Percentiles rank a stretch among this genome's conserved stretches.
phyloP scores from a whole-genome alignment of 2,329 filamentous ascomycete genomes.

The Venturia nashicola region DNA sequence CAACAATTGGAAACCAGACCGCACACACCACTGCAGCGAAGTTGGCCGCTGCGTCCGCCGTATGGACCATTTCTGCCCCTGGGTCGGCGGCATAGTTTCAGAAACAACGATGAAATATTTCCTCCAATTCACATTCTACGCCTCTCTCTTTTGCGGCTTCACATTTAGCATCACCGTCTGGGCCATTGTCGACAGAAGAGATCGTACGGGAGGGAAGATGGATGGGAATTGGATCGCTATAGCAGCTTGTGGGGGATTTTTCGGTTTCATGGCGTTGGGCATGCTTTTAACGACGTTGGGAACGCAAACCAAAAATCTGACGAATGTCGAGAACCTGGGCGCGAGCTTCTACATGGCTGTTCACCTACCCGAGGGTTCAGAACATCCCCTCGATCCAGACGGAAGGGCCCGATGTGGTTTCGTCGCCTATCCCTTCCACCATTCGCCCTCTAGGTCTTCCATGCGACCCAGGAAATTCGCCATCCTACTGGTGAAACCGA shows the following conservation, averaged over 20 bases:
- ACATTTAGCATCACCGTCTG: conserved; percentile 2
- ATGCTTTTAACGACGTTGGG: conserved; percentile 66
- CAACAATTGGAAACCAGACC: conserved; percentile 76
- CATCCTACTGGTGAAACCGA: conserved; percentile 58
- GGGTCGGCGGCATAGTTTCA: conserved; percentile 83
- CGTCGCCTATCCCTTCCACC: conserved; percentile 4
- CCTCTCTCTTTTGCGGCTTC: conserved; percentile 4
- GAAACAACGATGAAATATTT: conserved; percentile 89
- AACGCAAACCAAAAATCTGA: conserved; percentile 61
- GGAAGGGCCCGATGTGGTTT: background rate
- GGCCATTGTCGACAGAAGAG: background rate
- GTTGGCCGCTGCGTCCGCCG: conserved; percentile 70
- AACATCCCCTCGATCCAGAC: background rate
- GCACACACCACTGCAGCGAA: conserved; percentile 77
- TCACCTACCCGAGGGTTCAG: background rate
- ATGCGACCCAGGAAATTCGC: conserved; percentile 48
- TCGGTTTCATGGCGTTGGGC: conserved; percentile 35
- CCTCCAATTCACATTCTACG: conserved; percentile 55
- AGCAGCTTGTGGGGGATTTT: background rate
- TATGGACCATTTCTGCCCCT: conserved; percentile 95
- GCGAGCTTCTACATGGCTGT: background rate
- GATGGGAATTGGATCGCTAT: conserved; percentile 1
- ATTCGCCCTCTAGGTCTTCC: background rate
- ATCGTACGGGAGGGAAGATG: background rate
- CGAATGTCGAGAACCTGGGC: conserved; percentile 67